phyloP scores from a whole-genome alignment of 306 rosid genomes.

The Medicago lupulina region DNA sequence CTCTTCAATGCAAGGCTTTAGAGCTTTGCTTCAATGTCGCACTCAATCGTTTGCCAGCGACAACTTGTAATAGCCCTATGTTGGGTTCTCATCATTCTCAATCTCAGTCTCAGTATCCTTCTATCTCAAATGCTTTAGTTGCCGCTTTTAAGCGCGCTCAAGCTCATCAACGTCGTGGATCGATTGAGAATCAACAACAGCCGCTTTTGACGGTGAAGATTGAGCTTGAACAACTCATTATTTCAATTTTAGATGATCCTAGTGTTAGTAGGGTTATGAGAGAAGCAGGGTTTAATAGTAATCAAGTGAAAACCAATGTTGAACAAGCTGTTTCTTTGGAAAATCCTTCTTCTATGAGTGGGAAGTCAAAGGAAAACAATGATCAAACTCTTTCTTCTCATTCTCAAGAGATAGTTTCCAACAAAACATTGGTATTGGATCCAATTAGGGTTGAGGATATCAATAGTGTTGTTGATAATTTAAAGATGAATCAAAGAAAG shows the following conservation, averaged over 20 bases:
- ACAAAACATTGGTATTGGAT: constrained; percentile 42
- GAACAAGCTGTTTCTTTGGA: constrained; percentile 86
- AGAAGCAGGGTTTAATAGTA: constrained; percentile 87
- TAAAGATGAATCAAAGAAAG: constrained; percentile 55
- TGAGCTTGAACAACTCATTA: constrained; percentile 83
- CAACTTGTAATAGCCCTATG: constrained; percentile 70
- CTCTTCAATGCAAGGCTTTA: constrained; percentile 94
- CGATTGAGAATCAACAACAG: constrained; percentile 92
- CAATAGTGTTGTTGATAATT: constrained; percentile 57
- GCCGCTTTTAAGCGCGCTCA: constrained; percentile 97
- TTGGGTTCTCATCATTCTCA: constrained; percentile 56
- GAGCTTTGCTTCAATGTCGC: constrained; percentile 99
- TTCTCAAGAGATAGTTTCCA: not conserved
- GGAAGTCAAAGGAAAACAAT: constrained; percentile 56
- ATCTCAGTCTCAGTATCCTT: constrained; percentile 61
- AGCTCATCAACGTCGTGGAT: constrained; percentile 96
- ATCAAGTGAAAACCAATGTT: constrained; percentile 87
- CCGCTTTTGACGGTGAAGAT: constrained; percentile 84
- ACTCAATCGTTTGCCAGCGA: constrained; percentile 85
- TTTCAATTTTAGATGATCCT: constrained; percentile 93
- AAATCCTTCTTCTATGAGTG: constrained; percentile 47
- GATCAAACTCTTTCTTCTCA: constrained; percentile 4
- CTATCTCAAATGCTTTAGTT: constrained; percentile 93
- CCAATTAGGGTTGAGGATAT: constrained; percentile 66
- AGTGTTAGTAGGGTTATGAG: constrained; percentile 96